A percentile compares a stretch with the other conserved stretches of the same genome.
Conservation (phyloP, 805 yeast species). For the Suhomyces sp. region DNA sequence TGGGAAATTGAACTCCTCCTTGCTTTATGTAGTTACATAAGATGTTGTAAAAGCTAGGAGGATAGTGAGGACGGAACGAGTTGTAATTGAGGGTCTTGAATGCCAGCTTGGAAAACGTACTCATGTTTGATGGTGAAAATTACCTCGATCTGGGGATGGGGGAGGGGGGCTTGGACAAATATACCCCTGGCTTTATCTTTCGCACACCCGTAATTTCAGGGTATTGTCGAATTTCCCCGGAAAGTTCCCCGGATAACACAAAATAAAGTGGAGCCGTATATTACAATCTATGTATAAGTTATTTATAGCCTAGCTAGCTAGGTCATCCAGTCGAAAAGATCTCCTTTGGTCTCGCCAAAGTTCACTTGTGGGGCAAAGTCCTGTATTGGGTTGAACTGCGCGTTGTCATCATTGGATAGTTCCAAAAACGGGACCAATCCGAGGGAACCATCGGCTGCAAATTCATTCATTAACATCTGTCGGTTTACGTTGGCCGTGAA, state of each 20-base stretch:
- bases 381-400: neutral
- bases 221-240: neutral
- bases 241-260: neutral
- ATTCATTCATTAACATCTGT: slow-evolving; percentile 42
- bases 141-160: neutral
- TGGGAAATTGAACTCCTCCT: slow-evolving; percentile 12
- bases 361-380: neutral
- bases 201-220: neutral
- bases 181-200: neutral
- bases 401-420: slow-evolving; percentile 13
- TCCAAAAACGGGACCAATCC: slow-evolving; percentile 71
- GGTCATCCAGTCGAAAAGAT: neutral
- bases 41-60: slow-evolving; percentile 32
- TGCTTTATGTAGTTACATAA: slow-evolving; percentile 24
- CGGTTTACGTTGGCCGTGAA: slow-evolving; percentile 31
- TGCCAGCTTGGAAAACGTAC: slow-evolving; percentile 31
- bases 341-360: neutral
- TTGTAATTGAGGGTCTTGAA: slow-evolving; percentile 34
- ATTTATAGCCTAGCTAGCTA: neutral
- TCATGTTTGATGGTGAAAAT: slow-evolving; percentile 16
- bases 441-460: slow-evolving; percentile 79
- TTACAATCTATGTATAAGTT: neutral
- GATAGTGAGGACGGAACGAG: slow-evolving; percentile 43
- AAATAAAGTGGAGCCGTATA: neutral
- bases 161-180: too few species aligned